Percentiles rank a stretch among this genome's conserved stretches.
phyloP scores from a whole-genome alignment of 2,329 filamentous ascomycete species.

The Colletotrichum limetticola region DNA sequence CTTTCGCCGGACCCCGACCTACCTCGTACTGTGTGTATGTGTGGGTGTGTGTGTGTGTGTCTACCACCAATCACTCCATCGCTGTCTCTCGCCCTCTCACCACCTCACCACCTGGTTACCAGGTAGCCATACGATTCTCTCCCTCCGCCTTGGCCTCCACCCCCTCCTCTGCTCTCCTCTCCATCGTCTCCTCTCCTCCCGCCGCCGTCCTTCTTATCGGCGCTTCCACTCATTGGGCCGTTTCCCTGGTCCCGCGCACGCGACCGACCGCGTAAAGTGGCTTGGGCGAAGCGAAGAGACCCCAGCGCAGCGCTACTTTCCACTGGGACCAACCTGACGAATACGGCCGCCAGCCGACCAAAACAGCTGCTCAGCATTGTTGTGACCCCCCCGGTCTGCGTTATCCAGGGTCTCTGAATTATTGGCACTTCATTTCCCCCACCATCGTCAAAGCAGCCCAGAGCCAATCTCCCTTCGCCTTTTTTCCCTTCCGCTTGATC shows the following conservation, averaged over 20 bases:
- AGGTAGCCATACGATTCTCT: neutral
- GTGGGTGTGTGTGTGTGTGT: neutral
- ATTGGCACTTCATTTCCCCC: slow-evolving; percentile 38
- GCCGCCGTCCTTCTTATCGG: slow-evolving; percentile 6
- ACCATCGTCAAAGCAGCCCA: slow-evolving; percentile 34
- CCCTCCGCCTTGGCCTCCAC: neutral
- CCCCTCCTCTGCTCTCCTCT: neutral
- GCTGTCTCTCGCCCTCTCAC: neutral
- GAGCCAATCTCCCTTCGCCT: slow-evolving; percentile 32
- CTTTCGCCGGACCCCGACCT: neutral
- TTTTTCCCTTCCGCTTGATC: slow-evolving; percentile 21
- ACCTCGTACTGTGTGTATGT: neutral
- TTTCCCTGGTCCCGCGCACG: slow-evolving; percentile 26
- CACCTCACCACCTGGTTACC: neutral
- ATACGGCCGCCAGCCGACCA: slow-evolving; percentile 27
- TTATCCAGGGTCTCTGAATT: slow-evolving; percentile 36
- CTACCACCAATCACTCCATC: neutral
- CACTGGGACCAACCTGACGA: slow-evolving; percentile 21
- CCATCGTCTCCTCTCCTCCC: neutral
- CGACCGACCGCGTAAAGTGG: slow-evolving; percentile 35
- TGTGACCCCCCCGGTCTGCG: slow-evolving; percentile 31
- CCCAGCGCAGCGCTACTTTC: slow-evolving; percentile 32
- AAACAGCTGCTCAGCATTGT: slow-evolving; percentile 26
- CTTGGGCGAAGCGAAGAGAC: slow-evolving; percentile 32
- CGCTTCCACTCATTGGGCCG: slow-evolving; percentile 9